These are phyloP conservation scores for Thymus mandschuricus DNA, from an alignment of 257 asterid genomes.

Conservation along the genomic window DNA sequence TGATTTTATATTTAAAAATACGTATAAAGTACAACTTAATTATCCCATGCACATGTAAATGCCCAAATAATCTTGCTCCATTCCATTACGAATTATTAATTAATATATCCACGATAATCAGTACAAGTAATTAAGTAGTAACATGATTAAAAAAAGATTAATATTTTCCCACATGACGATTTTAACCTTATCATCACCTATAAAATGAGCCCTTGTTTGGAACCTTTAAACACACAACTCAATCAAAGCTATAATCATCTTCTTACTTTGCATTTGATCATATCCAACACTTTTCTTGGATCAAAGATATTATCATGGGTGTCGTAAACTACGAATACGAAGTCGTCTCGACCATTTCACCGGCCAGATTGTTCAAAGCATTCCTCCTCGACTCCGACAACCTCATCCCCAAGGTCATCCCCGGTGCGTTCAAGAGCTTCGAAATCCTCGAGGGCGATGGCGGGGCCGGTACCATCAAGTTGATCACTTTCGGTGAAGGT, in stretches of 20 bases:
- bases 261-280: not conserved
- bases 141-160: not conserved
- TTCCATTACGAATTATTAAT: not conserved
- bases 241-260: not conserved
- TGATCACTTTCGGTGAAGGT: conserved; percentile 52
- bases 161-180: conserved; percentile 5
- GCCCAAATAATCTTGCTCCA: not conserved
- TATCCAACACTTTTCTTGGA: not conserved
- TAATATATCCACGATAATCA: not conserved
- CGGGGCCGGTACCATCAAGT: conserved; percentile 52
- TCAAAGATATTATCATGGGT: conserved; percentile 40
- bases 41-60: not conserved
- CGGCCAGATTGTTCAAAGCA: conserved; percentile 51
- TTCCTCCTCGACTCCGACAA: conserved; percentile 50
- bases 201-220: conserved; percentile 10
- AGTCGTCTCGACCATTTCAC: conserved; percentile 46
- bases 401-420: conserved; percentile 51
- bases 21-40: not conserved
- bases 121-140: not conserved
- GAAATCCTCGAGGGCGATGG: conserved; percentile 59
- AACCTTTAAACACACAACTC: conserved; percentile 20
- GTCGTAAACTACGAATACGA: conserved; percentile 40
- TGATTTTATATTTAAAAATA: not conserved
- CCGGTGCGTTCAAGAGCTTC: conserved; percentile 47
- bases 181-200: conserved; percentile 22